phyloP scores from a whole-genome alignment of 176 grass and related monocot species.

The Oryza rufipogon region DNA sequence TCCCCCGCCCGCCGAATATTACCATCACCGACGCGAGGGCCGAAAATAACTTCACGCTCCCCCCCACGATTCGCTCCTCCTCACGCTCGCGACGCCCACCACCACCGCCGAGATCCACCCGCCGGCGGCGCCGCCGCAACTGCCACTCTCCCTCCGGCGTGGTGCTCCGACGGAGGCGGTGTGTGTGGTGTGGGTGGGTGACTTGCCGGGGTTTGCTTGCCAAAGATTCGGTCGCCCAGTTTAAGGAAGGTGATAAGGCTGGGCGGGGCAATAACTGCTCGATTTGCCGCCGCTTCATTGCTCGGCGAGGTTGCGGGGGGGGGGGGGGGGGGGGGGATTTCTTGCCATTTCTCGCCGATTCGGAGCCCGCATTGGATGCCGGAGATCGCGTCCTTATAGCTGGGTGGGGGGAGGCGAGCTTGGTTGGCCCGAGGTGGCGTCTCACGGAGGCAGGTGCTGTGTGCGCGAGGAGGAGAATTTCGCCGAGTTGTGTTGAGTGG shows the following conservation, averaged over 20 bases:
- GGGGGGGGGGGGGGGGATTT: neutral
- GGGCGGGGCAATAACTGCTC: constrained; percentile 38
- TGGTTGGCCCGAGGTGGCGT: neutral
- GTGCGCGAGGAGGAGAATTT: neutral
- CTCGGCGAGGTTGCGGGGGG: neutral
- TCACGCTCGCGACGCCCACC: constrained; percentile 25
- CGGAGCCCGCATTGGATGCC: neutral
- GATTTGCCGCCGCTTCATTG: constrained; percentile 16
- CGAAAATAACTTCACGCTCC: constrained; percentile 56
- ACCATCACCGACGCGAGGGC: constrained; percentile 44
- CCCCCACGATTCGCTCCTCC: constrained; percentile 49
- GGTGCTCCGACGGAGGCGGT: neutral
- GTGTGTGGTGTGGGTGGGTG: neutral
- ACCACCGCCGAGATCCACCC: constrained; percentile 37
- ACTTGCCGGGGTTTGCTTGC: constrained; percentile 14
- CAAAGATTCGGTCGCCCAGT: constrained; percentile 2
- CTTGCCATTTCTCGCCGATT: constrained; percentile 29
- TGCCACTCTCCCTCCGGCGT: neutral
- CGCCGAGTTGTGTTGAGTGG: constrained; percentile 23
- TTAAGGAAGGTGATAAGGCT: constrained; percentile 48
- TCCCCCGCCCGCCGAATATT: neutral
- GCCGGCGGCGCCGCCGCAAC: constrained; percentile 25
- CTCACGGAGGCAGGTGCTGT: neutral
- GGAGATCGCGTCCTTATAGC: constrained; percentile 30
- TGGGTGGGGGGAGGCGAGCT: no score